Evolutionary conservation across 108 stramenopile genomes (phyloP), one percentile per base, ranked within the genome.

Genomic region (Skeletonema menzelii): DNA sequence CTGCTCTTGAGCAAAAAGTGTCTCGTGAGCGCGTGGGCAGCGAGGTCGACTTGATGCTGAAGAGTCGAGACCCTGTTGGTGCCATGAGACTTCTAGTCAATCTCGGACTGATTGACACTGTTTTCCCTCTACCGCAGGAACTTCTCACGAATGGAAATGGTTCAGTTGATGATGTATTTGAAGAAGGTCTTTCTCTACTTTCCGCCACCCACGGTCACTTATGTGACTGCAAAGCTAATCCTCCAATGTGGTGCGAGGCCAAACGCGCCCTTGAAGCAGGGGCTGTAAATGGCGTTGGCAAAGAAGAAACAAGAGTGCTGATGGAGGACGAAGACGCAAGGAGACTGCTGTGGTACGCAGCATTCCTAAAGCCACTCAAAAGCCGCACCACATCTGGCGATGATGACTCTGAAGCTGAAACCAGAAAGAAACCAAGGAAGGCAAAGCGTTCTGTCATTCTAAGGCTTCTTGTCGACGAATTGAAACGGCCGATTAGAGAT

Each of bases 1-100:
- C 56, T 13, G 93, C 95, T 11, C 73, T 98, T 56, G 82, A 69
- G 15, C 81, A 88, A 69, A 98, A 98, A 81, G 96, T 98, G 12
- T 91, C 91, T 19, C 67, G 91, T 20, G 95, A 96, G 86, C 84
- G 96, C 3, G 84, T 95, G 24, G 95, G 95, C 3, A 78, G 88
- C 32, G 95, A 93, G 62, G 82, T 95, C 8, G 95, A 95, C 64
- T 65, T 93, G 44, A 95, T 95, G 91, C 69, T 95, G 8, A 77
- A 91, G 64, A 90, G 87, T 17, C 86, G 81, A 15, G 95, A 95
- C 74, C 94, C 94, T 27, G 94, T 93, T 0, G 91, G 94, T 8
- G 94, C 90, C 8, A 90, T 95, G 86, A 83, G 90, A 34, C 75
- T 92, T 7, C 72, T 95, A 27, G 79, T 88, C 28, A 88, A 88